Conservation (phyloP, 2,329 filamentous ascomycete genomes). For the Dichotomopilus funicola region DNA sequence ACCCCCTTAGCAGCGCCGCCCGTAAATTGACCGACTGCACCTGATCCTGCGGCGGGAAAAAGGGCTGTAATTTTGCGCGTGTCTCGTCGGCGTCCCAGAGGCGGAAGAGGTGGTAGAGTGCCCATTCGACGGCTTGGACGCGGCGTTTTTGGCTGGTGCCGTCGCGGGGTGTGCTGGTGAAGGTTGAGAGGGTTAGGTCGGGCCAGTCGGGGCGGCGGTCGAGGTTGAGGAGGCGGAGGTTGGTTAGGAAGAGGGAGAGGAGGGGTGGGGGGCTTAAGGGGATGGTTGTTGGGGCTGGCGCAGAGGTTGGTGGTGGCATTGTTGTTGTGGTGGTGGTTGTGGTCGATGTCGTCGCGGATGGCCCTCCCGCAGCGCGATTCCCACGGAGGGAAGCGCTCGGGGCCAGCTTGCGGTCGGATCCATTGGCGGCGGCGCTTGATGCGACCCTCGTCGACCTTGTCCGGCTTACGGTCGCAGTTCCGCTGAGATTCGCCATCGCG, state of each 20-base stretch:
- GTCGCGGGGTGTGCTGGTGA: slow-evolving; percentile 44
- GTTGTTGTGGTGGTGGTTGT: neutral
- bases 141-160: slow-evolving; percentile 70
- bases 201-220: slow-evolving; percentile 76
- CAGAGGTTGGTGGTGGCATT: too few relatives aligned
- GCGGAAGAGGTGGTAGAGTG: slow-evolving; percentile 77
- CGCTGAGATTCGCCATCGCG: slow-evolving; percentile 21
- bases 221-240: slow-evolving; percentile 75
- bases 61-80: slow-evolving; percentile 76
- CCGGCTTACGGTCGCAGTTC: slow-evolving; percentile 21
- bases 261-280: slow-evolving; percentile 38
- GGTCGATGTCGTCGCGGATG: neutral
- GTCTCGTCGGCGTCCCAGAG: slow-evolving; percentile 76
- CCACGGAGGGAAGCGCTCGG: slow-evolving; percentile 8
- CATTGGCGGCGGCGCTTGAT: slow-evolving; percentile 5
- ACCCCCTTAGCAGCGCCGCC: slow-evolving; percentile 69
- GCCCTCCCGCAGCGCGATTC: neutral
- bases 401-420: slow-evolving; percentile 4
- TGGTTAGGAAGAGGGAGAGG: slow-evolving; percentile 68
- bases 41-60: slow-evolving; percentile 85
- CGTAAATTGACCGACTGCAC: slow-evolving; percentile 87
- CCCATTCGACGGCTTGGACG: slow-evolving; percentile 81
- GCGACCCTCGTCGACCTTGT: slow-evolving; percentile 24
- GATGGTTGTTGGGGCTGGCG: slow-evolving; percentile 2
- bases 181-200: slow-evolving; percentile 60